Base-by-base conservation (phyloP, 1,139 yeast species). In the Tardiomyces blankii region DNA sequence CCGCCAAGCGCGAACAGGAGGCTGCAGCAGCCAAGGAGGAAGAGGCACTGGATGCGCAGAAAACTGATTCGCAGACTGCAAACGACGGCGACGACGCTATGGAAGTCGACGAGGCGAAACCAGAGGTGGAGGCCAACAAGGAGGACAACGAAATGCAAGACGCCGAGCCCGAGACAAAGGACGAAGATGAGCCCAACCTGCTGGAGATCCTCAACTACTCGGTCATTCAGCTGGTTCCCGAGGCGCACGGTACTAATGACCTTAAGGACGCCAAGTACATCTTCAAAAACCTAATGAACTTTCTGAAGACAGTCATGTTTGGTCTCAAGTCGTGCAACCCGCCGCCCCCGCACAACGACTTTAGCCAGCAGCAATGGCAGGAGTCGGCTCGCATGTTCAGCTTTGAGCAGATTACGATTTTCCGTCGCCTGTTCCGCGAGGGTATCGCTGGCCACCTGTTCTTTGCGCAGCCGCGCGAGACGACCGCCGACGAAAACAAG, bases 251-350 rank as follows among this genome's bases (percentile, higher is more conserved):
- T 21, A 72, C 80, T 18, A 91, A 83, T 54, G 83, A 88, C 25
- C 70, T 86, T 46, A 86, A 86, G 55, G 96, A 89, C 61, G 94
- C 96, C 1, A 76, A 93, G 45, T 86, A 85, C 56, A 68, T 91
- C 38, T 88, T 88, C 73, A 78, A 93, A 54, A 88, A 95, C 8
- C 70, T 93, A 47, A 78, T 93, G 82, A 83, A 91, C 6, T 93
- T 91, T 58, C 69, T 91, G 58, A 88, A 91, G 59, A 86, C 96
- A 0, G 86, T 89, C 41, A 82, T 91, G 56, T 87, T 83, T 64
- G 96, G 96, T 1, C 71, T 93, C 54, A 88, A 88, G 60, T 81
- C 81, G 48, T 88, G 95, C 61, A 91, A 89, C 58, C 95, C 96
- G 1, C 85, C 93, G 2, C 84, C 91, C 0, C 81, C 80, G 4